A percentile compares a stretch with the other conserved stretches of the same genome.
Conservation (phyloP, 139 green algal species). For the Chlorella sp. region DNA sequence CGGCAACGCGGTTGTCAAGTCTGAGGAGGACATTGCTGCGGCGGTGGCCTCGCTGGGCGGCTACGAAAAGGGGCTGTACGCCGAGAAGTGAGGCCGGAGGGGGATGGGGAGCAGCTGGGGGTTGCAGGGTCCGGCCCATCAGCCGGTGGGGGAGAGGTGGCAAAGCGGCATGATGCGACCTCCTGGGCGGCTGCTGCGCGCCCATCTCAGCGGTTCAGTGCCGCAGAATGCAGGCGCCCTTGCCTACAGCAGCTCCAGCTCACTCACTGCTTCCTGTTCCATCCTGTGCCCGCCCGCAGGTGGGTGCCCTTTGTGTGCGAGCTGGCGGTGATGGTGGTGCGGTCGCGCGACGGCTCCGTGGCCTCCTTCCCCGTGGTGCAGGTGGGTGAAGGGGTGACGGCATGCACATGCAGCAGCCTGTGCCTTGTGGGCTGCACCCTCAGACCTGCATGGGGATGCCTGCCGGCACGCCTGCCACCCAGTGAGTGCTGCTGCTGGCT, state of each 20-base stretch:
- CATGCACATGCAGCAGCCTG: too few species aligned
- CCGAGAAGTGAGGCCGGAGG: slow-evolving; percentile 80
- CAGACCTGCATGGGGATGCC: too few species aligned
- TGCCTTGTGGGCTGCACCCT: too few species aligned
- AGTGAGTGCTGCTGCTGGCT: too few species aligned
- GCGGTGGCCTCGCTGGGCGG: slow-evolving; percentile 82
- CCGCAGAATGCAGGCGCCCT: too few species aligned
- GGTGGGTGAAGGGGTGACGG: too few species aligned
- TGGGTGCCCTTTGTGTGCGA: slow-evolving; percentile 93
- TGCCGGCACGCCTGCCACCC: too few species aligned
- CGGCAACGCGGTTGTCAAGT: slow-evolving; percentile 89
- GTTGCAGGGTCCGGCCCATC: slow-evolving; percentile 36
- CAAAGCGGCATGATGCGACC: too few species aligned
- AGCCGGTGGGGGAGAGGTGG: not conserved
- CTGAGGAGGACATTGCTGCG: slow-evolving; percentile 55
- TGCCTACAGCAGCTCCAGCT: not conserved
- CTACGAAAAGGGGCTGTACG: slow-evolving; percentile 89
- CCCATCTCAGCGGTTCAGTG: too few species aligned
- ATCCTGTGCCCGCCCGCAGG: slow-evolving; percentile 84
- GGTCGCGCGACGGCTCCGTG: slow-evolving; percentile 58
- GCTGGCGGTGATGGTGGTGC: slow-evolving; percentile 81
- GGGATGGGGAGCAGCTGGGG: slow-evolving; percentile 86
- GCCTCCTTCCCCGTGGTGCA: slow-evolving; percentile 88
- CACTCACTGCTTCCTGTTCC: not conserved
- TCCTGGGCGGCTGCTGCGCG: too few species aligned